Conservation (phyloP, 1,284 basidiomycete genomes). For the Rhodofomes roseus region DNA sequence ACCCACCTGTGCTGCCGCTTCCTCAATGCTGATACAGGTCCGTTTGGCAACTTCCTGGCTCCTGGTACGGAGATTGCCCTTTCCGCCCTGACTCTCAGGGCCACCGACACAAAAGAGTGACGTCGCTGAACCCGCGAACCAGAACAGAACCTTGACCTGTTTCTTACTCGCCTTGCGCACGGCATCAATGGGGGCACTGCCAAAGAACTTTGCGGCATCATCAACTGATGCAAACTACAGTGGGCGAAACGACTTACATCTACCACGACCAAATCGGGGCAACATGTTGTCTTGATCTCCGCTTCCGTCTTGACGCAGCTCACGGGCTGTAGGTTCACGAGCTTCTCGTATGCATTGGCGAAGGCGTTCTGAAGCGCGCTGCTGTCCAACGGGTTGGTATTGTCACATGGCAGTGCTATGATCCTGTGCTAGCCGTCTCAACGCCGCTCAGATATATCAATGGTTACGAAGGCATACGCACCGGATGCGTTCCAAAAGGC, state of each 20-base stretch:
- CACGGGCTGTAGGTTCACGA: background rate
- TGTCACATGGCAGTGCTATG: background rate
- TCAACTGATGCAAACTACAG: background rate
- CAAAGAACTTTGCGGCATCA: slow-evolving; percentile 2
- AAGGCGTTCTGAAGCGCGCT: background rate
- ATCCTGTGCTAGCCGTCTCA: background rate
- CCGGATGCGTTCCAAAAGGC: background rate
- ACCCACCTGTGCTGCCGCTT: background rate
- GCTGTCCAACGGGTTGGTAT: background rate
- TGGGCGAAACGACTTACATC: background rate
- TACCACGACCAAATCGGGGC: background rate
- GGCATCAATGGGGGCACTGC: background rate
- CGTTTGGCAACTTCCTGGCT: background rate
- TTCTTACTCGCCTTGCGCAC: background rate
- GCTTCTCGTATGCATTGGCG: background rate
- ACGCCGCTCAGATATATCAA: background rate
- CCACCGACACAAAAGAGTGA: background rate
- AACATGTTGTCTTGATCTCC: background rate
- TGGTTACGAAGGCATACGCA: background rate
- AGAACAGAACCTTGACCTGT: background rate
- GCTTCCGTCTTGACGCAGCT: slow-evolving; percentile 1
- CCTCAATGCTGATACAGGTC: background rate
- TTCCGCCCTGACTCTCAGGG: background rate
- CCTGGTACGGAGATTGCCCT: background rate
- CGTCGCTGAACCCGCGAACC: background rate